These are phyloP conservation scores for Neoboletus brunneissimus DNA, from an alignment of 768 basidiomycete genomes.

Conservation along the genomic window DNA sequence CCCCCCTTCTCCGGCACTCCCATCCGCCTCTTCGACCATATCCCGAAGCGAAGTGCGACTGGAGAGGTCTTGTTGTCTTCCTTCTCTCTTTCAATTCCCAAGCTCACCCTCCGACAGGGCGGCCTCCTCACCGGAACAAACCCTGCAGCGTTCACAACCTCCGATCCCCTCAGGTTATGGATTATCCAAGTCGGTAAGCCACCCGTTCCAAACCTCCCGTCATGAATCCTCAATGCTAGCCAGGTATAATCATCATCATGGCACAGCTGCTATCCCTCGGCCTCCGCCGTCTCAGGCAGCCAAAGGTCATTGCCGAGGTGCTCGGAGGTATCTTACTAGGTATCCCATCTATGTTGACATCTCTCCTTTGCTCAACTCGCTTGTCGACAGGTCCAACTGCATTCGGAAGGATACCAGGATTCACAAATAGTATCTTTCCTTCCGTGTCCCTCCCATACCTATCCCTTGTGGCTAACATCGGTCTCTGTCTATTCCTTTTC, in stretches of 20 bases:
- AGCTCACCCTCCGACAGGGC: constrained; percentile 45
- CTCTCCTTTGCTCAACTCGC: not conserved
- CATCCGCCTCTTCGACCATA: constrained; percentile 9
- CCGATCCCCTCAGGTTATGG: constrained; percentile 75
- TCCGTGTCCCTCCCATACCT: constrained; percentile 67
- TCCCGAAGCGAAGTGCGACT: constrained; percentile 14
- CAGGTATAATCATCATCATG: constrained; percentile 80
- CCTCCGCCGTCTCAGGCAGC: constrained; percentile 77
- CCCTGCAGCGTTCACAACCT: constrained; percentile 59
- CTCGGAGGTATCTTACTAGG: constrained; percentile 89
- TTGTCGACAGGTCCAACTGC: constrained; percentile 43
- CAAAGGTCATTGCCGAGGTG: constrained; percentile 81
- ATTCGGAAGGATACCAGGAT: constrained; percentile 82
- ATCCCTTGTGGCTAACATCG: constrained; percentile 85
- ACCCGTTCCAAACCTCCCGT: not conserved
- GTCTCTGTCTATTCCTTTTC: constrained; percentile 85
- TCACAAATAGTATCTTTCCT: constrained; percentile 86
- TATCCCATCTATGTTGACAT: constrained; percentile 39
- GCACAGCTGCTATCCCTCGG: constrained; percentile 72
- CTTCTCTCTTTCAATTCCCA: not conserved
- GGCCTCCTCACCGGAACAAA: constrained; percentile 75
- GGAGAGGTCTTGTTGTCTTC: constrained; percentile 19
- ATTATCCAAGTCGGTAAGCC: constrained; percentile 72
- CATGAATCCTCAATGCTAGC: not conserved
- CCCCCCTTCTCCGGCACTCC: constrained; percentile 46